Evolutionary conservation across 805 yeast genomes (phyloP).

Genomic region (Kuraishia hungarica): DNA sequence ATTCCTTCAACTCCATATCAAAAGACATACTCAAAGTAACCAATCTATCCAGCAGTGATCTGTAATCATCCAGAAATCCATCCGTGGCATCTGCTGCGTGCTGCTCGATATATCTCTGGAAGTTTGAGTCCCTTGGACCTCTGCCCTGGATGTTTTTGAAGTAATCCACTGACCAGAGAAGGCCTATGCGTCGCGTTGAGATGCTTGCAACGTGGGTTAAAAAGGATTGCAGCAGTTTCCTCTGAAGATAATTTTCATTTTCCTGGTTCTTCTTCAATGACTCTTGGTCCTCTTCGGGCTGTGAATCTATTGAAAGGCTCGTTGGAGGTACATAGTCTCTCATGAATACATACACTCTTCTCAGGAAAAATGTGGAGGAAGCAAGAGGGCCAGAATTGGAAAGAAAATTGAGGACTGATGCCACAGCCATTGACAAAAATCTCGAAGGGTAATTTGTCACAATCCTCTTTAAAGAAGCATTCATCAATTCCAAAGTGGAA

Average conservation of each 20-base stretch:
- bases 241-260: conserved; percentile 56
- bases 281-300: conserved; percentile 25
- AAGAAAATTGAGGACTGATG: conserved; percentile 47
- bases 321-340: conserved; percentile 48
- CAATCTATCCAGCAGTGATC: conserved; percentile 16
- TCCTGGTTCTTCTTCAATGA: conserved; percentile 31
- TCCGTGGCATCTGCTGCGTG: not conserved
- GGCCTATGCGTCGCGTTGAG: conserved; percentile 3
- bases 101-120: not conserved
- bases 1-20: conserved; percentile 50
- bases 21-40: conserved; percentile 45
- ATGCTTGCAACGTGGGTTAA: conserved; percentile 42
- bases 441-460: conserved; percentile 71
- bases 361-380: conserved; percentile 31
- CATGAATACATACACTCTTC: conserved; percentile 56
- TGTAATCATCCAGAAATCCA: conserved; percentile 9
- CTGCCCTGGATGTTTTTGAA: conserved; percentile 8
- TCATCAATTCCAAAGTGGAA: conserved; percentile 56
- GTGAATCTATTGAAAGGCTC: conserved; percentile 25
- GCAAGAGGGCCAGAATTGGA: conserved; percentile 27
- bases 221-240: conserved; percentile 55
- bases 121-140: conserved; percentile 8
- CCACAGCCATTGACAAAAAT: conserved; percentile 60
- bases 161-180: not conserved
- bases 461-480: conserved; percentile 49